A percentile compares a stretch with the other conserved stretches of the same genome.
Conservation (phyloP, 345 rosid species). For the Linum lewisii region DNA sequence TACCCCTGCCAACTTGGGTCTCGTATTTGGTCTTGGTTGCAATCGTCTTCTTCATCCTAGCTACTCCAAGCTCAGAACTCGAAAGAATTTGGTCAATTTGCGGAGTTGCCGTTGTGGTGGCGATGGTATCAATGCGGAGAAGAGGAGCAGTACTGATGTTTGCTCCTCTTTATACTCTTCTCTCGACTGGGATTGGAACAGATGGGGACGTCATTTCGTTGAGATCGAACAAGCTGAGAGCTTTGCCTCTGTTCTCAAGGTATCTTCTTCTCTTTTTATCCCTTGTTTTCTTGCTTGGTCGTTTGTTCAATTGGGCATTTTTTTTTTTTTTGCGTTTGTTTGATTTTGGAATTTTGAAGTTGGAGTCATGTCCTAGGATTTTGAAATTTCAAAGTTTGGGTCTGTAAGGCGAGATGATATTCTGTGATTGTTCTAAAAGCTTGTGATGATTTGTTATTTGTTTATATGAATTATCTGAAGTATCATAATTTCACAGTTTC, state of each 20-base stretch:
- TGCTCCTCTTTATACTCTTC: conserved; percentile 17
- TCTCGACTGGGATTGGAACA: conserved; percentile 79
- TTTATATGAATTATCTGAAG: conserved; percentile 8
- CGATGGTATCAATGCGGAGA: conserved; percentile 14
- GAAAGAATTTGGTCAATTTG: conserved; percentile 18
- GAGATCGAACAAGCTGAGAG: conserved; percentile 74
- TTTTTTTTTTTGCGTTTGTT: neutral
- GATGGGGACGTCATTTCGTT: conserved; percentile 81
- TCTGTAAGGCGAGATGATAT: too few relatives aligned
- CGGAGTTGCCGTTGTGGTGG: conserved; percentile 28
- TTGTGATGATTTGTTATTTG: neutral
- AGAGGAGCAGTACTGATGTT: conserved; percentile 5
- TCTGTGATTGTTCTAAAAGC: neutral
- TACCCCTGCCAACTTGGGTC: conserved; percentile 19
- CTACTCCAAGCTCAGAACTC: conserved; percentile 16
- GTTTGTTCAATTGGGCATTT: neutral
- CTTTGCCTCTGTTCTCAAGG: conserved; percentile 77
- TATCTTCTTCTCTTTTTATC: conserved; percentile 7
- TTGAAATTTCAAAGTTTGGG: neutral
- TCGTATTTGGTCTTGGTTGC: conserved; percentile 21
- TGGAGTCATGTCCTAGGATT: neutral
- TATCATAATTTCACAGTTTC: conserved; percentile 35
- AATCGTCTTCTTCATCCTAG: neutral
- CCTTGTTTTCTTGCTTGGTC: neutral
- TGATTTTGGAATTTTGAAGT: too few relatives aligned